phyloP scores from a whole-genome alignment of 2,329 filamentous ascomycete species.

The Trichoderma afroharzianum region DNA sequence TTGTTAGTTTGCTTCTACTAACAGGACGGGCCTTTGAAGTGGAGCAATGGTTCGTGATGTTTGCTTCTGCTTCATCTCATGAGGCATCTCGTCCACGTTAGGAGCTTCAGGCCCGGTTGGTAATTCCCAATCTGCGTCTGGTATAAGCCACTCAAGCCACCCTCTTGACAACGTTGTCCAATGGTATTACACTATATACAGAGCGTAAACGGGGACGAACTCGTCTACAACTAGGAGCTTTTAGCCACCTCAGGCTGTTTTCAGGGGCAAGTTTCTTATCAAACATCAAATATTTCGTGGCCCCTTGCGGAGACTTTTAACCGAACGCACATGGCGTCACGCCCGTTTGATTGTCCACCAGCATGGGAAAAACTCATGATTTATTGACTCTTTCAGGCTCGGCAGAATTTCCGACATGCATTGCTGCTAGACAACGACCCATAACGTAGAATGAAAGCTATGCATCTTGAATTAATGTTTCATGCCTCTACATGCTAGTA shows the following conservation, averaged over 20 bases:
- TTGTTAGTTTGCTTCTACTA: neutral
- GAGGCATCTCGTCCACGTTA: neutral
- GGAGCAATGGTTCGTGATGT: neutral
- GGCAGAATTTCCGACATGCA: neutral
- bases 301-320: constrained; percentile 1
- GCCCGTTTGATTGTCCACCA: neutral
- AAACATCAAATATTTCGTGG: neutral
- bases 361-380: neutral
- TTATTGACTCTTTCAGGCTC: neutral
- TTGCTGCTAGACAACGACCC: neutral
- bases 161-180: neutral
- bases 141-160: neutral
- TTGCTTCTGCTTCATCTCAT: neutral
- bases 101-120: neutral
- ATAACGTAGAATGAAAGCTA: neutral
- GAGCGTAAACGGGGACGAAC: neutral
- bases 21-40: neutral
- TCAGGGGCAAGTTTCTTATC: neutral
- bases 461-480: neutral
- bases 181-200: neutral
- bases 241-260: neutral
- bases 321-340: constrained; percentile 4
- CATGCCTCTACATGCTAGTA: neutral
- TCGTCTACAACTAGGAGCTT: neutral
- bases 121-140: neutral